A percentile compares a stretch with the other conserved stretches of the same genome.
Evolutionary conservation across 2,329 filamentous ascomycete species (phyloP).

Genomic region (Cytospora paraplurivora): DNA sequence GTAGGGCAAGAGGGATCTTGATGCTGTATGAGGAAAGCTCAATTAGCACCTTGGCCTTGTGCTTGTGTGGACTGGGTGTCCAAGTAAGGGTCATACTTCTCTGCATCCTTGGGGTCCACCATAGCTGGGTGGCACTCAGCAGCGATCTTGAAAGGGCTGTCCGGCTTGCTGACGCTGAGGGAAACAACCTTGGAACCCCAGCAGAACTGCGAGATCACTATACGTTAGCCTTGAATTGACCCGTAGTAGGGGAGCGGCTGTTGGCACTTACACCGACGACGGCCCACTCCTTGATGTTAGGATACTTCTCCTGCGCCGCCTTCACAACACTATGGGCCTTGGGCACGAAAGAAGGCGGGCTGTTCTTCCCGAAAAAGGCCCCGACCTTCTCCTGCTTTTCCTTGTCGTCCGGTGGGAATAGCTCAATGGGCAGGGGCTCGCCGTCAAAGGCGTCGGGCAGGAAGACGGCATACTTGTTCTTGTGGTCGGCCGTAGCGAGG

Average conservation of each 20-base stretch:
- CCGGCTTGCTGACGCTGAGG: slow-evolving; percentile 50
- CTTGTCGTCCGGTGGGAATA: slow-evolving; percentile 65
- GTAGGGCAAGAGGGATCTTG: slow-evolving; percentile 61
- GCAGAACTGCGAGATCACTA: slow-evolving; percentile 51
- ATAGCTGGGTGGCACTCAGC: slow-evolving; percentile 62
- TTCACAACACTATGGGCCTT: slow-evolving; percentile 58
- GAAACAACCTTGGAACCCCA: slow-evolving; percentile 71
- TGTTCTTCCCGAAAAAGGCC: slow-evolving; percentile 58
- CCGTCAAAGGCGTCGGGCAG: slow-evolving; percentile 92
- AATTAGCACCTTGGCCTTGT: background rate
- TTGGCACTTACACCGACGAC: slow-evolving; percentile 57
- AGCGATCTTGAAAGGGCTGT: slow-evolving; percentile 58
- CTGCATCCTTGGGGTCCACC: slow-evolving; percentile 64
- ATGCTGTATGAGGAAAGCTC: slow-evolving; percentile 39
- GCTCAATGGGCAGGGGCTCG: slow-evolving; percentile 59
- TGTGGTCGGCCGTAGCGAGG: slow-evolving; percentile 56
- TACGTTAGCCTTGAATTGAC: background rate
- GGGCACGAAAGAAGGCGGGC: slow-evolving; percentile 49
- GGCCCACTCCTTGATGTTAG: slow-evolving; percentile 60
- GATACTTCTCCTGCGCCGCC: slow-evolving; percentile 54
- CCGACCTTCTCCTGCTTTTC: slow-evolving; percentile 64
- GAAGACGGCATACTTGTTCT: slow-evolving; percentile 77
- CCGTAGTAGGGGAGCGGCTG: background rate
- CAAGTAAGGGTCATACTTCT: slow-evolving; percentile 32
- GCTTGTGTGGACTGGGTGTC: too few relatives aligned